These are phyloP conservation scores for Isochrysis galbana DNA, from an alignment of 78 protist genomes.

Conservation along the genomic window DNA sequence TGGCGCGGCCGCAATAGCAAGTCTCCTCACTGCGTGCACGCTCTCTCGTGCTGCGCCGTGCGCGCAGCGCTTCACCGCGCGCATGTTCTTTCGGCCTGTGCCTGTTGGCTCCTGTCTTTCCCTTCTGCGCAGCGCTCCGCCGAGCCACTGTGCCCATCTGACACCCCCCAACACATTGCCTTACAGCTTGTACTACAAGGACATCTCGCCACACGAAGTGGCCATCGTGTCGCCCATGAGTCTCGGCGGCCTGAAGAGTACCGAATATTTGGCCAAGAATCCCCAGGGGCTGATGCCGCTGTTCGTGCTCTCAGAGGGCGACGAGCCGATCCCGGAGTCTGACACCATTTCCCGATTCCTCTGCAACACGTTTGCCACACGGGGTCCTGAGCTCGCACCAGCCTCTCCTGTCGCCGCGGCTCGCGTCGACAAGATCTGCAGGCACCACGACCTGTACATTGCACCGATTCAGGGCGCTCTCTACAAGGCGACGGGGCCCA, in stretches of 20 bases:
- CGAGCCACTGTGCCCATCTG: no score
- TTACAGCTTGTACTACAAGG: not conserved
- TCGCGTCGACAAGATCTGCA: not conserved
- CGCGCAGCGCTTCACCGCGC: no score
- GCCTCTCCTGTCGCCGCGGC: not conserved
- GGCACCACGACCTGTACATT: conserved; percentile 29
- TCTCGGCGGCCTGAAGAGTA: conserved; percentile 2
- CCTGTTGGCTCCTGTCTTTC: no score
- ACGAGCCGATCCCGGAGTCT: not conserved
- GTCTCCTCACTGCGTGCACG: no score
- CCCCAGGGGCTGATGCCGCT: conserved; percentile 46
- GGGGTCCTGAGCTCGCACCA: not conserved
- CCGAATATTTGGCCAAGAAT: not conserved
- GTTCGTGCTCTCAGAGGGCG: not conserved
- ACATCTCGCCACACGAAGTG: not conserved
- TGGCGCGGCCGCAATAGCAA: no score
- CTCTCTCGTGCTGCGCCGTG: no score
- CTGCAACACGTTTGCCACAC: not conserved
- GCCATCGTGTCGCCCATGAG: not conserved
- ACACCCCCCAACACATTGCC: no score
- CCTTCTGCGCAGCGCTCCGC: no score
- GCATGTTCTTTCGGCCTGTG: no score
- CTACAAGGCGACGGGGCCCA: conserved; percentile 9
- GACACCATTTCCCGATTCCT: conserved; percentile 34
- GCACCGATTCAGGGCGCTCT: conserved; percentile 8